Evolutionary conservation across 768 basidiomycete genomes (phyloP).

Genomic region (Tulasnella sp.): DNA sequence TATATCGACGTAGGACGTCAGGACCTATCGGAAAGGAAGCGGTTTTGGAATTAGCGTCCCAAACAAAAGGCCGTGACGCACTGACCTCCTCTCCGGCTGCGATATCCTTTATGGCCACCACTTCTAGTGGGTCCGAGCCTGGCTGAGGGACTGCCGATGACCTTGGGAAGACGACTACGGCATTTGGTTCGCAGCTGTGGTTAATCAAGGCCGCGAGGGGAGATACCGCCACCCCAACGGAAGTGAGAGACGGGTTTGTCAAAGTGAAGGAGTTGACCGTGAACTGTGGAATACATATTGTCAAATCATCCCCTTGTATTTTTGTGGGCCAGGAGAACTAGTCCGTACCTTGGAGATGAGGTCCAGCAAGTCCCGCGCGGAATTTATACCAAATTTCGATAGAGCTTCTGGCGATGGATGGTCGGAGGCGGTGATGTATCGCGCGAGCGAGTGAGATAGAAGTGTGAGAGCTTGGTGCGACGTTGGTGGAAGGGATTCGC

Average conservation of each 20-base stretch:
- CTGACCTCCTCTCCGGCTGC: constrained; percentile 68
- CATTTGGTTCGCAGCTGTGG: constrained; percentile 88
- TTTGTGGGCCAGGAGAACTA: neutral
- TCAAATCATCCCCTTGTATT: neutral
- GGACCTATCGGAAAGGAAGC: constrained; percentile 53
- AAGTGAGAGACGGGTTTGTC: constrained; percentile 72
- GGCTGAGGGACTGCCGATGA: constrained; percentile 54
- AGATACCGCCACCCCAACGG: constrained; percentile 83
- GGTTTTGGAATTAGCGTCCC: neutral
- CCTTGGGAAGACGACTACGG: constrained; percentile 87
- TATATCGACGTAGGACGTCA: constrained; percentile 85
- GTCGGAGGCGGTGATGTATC: constrained; percentile 51
- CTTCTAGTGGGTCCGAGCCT: constrained; percentile 55
- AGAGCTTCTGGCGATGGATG: constrained; percentile 63
- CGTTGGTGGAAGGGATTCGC: constrained; percentile 54
- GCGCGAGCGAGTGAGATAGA: constrained; percentile 73
- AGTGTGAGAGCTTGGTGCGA: constrained; percentile 64
- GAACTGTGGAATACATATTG: constrained; percentile 57
- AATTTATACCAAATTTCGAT: constrained; percentile 58
- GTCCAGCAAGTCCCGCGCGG: constrained; percentile 66
- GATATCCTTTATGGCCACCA: constrained; percentile 73
- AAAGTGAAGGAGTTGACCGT: constrained; percentile 89
- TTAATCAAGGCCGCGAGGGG: constrained; percentile 81
- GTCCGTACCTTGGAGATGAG: constrained; percentile 65
- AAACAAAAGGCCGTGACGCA: neutral